These are phyloP conservation scores for Globisporangium megalacanthum DNA, from an alignment of 352 stramenopile species.

Conservation along the genomic window DNA sequence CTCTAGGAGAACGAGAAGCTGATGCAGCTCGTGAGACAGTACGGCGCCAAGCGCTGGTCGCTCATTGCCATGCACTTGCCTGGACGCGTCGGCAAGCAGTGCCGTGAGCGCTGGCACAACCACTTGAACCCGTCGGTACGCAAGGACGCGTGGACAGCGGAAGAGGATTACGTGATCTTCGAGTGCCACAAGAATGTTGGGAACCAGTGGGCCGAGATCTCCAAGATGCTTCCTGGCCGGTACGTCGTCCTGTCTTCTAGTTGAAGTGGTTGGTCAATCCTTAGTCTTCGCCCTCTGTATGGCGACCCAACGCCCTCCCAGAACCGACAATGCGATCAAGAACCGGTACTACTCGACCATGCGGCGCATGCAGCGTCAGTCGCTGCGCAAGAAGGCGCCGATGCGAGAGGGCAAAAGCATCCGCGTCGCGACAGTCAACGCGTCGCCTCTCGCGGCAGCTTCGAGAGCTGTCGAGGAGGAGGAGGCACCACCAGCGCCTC, in stretches of 20 bases:
- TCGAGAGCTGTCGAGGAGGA: neutral
- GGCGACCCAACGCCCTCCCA: slow-evolving; percentile 1
- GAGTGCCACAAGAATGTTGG: slow-evolving; percentile 89
- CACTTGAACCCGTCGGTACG: slow-evolving; percentile 84
- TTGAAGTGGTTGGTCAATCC: neutral
- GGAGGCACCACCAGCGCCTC: slow-evolving; percentile 13
- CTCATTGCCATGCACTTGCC: slow-evolving; percentile 87
- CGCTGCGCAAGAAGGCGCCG: slow-evolving; percentile 80
- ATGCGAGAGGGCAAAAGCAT: slow-evolving; percentile 81
- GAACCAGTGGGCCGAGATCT: slow-evolving; percentile 91
- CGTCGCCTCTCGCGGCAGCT: slow-evolving; percentile 24
- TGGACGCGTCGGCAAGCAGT: slow-evolving; percentile 87
- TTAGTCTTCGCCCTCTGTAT: neutral
- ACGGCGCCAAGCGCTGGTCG: slow-evolving; percentile 86
- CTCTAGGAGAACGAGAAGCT: slow-evolving; percentile 79
- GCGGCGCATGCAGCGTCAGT: slow-evolving; percentile 83
- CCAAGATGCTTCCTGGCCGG: slow-evolving; percentile 85
- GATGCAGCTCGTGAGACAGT: slow-evolving; percentile 86
- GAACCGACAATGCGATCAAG: slow-evolving; percentile 91
- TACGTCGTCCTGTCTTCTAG: slow-evolving; percentile 11
- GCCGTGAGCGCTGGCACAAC: slow-evolving; percentile 86
- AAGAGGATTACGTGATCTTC: slow-evolving; percentile 90
- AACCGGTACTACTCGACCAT: slow-evolving; percentile 92
- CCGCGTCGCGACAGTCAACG: slow-evolving; percentile 54
- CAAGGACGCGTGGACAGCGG: slow-evolving; percentile 85